Percentiles rank a stretch among this genome's conserved stretches.
These are phyloP conservation scores for Isoetes taiwanensis DNA, from an alignment of 75 land plant species.

Conservation along the genomic window DNA sequence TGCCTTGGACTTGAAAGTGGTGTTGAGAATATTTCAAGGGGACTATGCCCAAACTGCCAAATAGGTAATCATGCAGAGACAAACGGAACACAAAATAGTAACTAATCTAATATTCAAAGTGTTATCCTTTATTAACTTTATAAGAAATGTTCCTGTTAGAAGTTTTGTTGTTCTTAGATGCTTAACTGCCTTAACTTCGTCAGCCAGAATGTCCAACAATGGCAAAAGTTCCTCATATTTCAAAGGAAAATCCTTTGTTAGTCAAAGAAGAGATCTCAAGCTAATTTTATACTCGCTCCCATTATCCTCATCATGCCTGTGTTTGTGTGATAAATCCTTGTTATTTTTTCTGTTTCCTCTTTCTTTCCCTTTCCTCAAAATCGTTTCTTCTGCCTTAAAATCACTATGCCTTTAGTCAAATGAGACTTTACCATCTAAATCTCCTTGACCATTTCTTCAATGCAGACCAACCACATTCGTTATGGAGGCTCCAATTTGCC, in stretches of 20 bases:
- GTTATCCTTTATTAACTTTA: slow-evolving; percentile 5
- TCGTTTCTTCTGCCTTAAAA: slow-evolving; percentile 3
- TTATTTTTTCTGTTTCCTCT: slow-evolving; percentile 1
- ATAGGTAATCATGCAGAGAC: background rate
- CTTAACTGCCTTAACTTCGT: background rate
- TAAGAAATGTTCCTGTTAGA: background rate
- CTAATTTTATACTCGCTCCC: slow-evolving; percentile 1
- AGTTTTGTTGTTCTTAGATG: background rate
- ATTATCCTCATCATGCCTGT: background rate
- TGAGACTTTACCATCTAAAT: too few relatives aligned
- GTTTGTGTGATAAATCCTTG: background rate
- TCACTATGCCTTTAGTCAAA: background rate
- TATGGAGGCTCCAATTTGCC: slow-evolving; percentile 61
- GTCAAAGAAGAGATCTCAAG: background rate
- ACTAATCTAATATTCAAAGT: too few relatives aligned
- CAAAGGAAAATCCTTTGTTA: slow-evolving; percentile 1
- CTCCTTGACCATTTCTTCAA: too few relatives aligned
- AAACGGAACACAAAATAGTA: background rate
- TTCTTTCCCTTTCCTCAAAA: background rate
- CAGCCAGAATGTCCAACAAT: background rate
- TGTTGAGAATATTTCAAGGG: slow-evolving; percentile 26
- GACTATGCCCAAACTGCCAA: too few relatives aligned
- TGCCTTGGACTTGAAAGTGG: slow-evolving; percentile 42
- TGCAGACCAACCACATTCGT: slow-evolving; percentile 60
- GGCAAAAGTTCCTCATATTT: background rate